Evolutionary conservation across 768 basidiomycete genomes (phyloP), one percentile per base, ranked within the genome.

Genomic region (Podaxis carcinomalis): DNA sequence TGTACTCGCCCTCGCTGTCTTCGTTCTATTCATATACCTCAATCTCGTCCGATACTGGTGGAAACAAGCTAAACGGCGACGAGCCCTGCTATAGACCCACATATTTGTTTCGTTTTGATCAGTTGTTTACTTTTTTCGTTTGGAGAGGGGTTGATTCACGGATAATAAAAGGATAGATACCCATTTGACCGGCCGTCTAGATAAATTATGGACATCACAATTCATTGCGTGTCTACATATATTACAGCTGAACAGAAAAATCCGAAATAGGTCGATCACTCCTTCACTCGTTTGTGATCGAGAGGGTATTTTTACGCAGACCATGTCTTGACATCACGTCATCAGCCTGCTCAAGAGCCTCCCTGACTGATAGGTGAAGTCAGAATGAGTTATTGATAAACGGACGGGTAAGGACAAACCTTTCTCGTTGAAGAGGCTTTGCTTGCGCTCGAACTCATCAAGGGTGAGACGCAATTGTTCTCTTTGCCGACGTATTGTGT

Each of bases 1-100:
- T 23, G 75, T 89, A 27, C 65, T 90, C 47, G 73, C 77, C 6
- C 60, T 81, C 9, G 74, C 79, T 5, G 63, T 79, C 25, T 27
- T 80, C 13, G 76, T 88, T 37, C 69, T 83, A n/a, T 66, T 69
- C 21, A 66, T 71, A 1, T 86, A 82, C 66, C 65, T 82, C 2
- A 53, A 46, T 2, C 54, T 87, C 37, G 82, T 90, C 3, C 76
- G 86, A 39, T 75, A 76, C 59, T 92, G 90, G 91, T 87, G 86
- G 83, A 73, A 77, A 39, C 73, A 73, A 53, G 85, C 86, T 9
- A 82, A 81, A 66, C 79, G 74, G 49, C 72, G 68, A 42, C 68
- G 66, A 70, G 63, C 67, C 6, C 63, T 72, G 11, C 68, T 63
- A 69, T 46, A 36, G 35, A 25, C 11, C n/a, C 5, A 7, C n/a